A percentile compares a stretch with the other conserved stretches of the same genome.
phyloP scores from a whole-genome alignment of 371 early-diverging fungal genomes.

The Mortierella sp. region DNA sequence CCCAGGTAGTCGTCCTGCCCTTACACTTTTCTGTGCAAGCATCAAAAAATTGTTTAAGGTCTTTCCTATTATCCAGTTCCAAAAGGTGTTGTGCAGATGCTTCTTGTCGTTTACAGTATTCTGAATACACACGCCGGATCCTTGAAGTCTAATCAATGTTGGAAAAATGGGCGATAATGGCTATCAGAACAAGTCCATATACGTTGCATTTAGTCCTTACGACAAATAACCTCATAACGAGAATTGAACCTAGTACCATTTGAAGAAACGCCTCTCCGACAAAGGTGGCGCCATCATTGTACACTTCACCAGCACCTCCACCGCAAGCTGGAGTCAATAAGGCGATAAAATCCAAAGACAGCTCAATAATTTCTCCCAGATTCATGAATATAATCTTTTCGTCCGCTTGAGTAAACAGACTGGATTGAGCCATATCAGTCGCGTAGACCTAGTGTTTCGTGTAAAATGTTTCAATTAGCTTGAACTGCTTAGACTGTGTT shows the following conservation, averaged over 20 bases:
- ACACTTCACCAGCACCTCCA: constrained; percentile 18
- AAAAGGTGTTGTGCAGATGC: constrained; percentile 70
- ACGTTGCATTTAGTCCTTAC: too few species aligned
- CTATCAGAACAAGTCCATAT: too few species aligned
- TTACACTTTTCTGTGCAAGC: constrained; percentile 69
- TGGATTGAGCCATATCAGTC: constrained; percentile 59
- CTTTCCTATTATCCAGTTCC: constrained; percentile 65
- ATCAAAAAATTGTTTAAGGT: constrained; percentile 65
- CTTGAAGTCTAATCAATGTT: constrained; percentile 64
- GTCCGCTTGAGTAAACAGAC: constrained; percentile 64
- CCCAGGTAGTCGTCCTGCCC: constrained; percentile 84
- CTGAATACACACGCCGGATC: constrained; percentile 75
- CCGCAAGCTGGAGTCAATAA: constrained; percentile 63
- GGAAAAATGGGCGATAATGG: too few species aligned
- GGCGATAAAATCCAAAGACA: constrained; percentile 63
- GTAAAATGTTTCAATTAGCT: too few species aligned
- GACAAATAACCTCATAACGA: too few species aligned
- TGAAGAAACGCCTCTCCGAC: constrained; percentile 71
- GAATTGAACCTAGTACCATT: too few species aligned
- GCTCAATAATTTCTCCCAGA: constrained; percentile 66
- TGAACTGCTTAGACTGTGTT: too few species aligned
- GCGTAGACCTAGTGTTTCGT: constrained; percentile 62
- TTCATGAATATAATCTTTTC: constrained; percentile 74
- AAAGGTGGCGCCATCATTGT: constrained; percentile 52
- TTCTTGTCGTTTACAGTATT: constrained; percentile 84